Evolutionary conservation across 768 basidiomycete genomes (phyloP).

Genomic region (Leccinum pellstonianum): DNA sequence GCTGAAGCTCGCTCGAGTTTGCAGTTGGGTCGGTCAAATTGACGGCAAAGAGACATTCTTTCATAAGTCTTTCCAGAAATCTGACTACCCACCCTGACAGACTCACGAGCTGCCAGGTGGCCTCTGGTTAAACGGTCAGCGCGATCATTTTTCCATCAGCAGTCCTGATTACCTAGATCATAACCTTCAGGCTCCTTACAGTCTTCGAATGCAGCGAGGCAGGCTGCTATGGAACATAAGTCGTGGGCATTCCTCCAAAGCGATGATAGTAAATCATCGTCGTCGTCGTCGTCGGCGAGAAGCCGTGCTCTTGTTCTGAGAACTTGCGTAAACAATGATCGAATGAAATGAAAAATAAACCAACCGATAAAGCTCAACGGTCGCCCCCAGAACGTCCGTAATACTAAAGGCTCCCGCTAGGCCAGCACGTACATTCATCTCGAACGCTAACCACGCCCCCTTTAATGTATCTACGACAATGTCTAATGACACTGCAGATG

Average conservation of each 20-base stretch:
- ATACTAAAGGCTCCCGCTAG: conserved; percentile 38
- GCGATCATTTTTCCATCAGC: conserved; percentile 1
- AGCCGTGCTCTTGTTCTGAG: conserved; percentile 34
- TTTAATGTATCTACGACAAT: conserved; percentile 48
- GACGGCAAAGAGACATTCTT: conserved; percentile 42
- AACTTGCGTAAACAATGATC: conserved; percentile 6
- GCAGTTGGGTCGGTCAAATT: conserved; percentile 23
- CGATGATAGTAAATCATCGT: conserved; percentile 40
- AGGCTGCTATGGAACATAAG: conserved; percentile 60
- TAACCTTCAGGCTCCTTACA: conserved; percentile 61
- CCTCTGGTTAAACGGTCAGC: conserved; percentile 41
- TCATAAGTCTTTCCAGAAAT: conserved; percentile 63
- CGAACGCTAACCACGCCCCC: conserved; percentile 46
- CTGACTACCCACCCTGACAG: conserved; percentile 60
- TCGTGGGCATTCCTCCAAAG: conserved; percentile 68
- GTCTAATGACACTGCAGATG: conserved; percentile 38
- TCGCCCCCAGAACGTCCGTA: conserved; percentile 52
- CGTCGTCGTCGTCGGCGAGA: conserved; percentile 29
- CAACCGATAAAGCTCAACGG: conserved; percentile 38
- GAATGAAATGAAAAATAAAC: conserved; percentile 1
- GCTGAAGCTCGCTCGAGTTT: conserved; percentile 10
- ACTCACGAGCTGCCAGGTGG: conserved; percentile 70
- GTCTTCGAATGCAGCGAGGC: conserved; percentile 62
- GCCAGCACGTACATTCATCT: conserved; percentile 40
- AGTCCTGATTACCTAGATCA: conserved; percentile 52